Percentiles rank a stretch among this genome's conserved stretches.
phyloP scores from a whole-genome alignment of 106 monocot genomes.

The Phalaenopsis aphrodite region DNA sequence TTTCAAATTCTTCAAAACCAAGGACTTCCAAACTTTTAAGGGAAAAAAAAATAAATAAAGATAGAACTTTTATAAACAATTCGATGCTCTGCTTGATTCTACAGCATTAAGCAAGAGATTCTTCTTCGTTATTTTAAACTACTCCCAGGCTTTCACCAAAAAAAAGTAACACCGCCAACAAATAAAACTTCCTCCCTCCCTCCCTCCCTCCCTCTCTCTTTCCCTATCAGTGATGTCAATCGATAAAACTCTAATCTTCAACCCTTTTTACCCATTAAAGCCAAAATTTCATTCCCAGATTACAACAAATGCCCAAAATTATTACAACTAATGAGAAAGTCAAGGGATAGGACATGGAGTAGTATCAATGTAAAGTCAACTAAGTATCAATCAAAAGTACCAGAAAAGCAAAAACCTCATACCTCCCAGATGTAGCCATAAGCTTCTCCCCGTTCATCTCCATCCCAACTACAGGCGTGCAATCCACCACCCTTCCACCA shows the following conservation, averaged over 20 bases:
- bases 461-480: slow-evolving; percentile 9
- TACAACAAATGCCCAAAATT: background rate
- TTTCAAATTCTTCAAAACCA: too few species aligned
- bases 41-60: too few species aligned
- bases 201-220: too few species aligned
- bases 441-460: slow-evolving; percentile 5
- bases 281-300: background rate
- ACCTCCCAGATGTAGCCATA: slow-evolving; percentile 4
- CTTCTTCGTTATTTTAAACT: background rate
- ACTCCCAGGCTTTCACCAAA: background rate
- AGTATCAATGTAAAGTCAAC: background rate
- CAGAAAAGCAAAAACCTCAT: background rate
- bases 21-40: too few species aligned
- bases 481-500: background rate
- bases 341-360: background rate
- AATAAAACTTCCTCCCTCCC: too few species aligned
- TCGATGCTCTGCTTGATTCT: background rate
- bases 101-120: background rate
- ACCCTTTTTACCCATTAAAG: background rate
- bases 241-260: background rate
- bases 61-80: too few species aligned
- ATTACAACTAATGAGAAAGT: background rate
- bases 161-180: background rate
- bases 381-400: background rate
- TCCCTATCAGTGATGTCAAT: background rate